phyloP scores from a whole-genome alignment of 768 basidiomycete genomes.

The Boletus vermiculosoides region DNA sequence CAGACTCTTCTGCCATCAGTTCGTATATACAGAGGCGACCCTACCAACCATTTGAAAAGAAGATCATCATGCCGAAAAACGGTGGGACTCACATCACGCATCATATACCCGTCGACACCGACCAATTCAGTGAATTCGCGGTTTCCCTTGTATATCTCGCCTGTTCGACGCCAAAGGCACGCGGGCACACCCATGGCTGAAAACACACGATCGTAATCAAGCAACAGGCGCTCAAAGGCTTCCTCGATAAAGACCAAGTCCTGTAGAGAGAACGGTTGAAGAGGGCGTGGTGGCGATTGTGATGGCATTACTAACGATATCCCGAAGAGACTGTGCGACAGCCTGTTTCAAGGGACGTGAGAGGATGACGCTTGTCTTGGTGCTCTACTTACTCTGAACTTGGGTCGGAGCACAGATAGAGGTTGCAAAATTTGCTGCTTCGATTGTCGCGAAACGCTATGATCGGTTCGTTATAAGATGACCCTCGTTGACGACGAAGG shows the following conservation, averaged over 20 bases:
- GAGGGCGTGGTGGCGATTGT: not conserved
- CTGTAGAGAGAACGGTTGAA: slow-evolving; percentile 32
- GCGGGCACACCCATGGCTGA: slow-evolving; percentile 96
- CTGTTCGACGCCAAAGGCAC: slow-evolving; percentile 94
- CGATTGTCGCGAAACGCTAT: slow-evolving; percentile 84
- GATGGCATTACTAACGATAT: slow-evolving; percentile 52
- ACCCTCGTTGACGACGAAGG: not conserved
- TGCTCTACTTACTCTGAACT: slow-evolving; percentile 63
- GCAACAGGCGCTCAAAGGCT: slow-evolving; percentile 90
- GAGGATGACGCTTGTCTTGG: not conserved
- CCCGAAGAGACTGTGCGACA: slow-evolving; percentile 79
- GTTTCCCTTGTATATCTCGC: slow-evolving; percentile 98
- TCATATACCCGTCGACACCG: slow-evolving; percentile 81
- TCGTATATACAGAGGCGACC: slow-evolving; percentile 96
- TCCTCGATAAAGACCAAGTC: slow-evolving; percentile 98
- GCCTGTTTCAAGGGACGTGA: slow-evolving; percentile 41
- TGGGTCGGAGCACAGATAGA: slow-evolving; percentile 78
- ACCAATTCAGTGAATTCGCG: slow-evolving; percentile 92
- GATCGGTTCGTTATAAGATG: not conserved
- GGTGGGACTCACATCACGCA: slow-evolving; percentile 68
- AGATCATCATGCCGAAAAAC: not conserved
- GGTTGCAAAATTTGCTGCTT: slow-evolving; percentile 91
- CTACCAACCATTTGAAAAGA: slow-evolving; percentile 32
- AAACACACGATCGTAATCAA: slow-evolving; percentile 94
- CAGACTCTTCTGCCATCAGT: slow-evolving; percentile 95